Conservation (phyloP, 2,329 filamentous ascomycete genomes). For the Stromatinia cepivora region DNA sequence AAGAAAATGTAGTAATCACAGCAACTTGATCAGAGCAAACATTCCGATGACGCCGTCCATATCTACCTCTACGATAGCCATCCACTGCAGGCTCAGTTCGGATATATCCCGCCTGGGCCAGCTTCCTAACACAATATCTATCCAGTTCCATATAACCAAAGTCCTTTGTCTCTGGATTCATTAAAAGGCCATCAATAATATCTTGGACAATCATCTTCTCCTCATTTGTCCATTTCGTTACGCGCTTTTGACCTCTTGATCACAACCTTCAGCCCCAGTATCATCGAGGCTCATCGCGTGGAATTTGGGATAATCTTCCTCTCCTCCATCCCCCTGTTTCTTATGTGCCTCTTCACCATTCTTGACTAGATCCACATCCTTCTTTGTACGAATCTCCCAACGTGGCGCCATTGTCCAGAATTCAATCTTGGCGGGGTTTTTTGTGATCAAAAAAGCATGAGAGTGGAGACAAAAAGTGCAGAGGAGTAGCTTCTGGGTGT, state of each 20-base stretch:
- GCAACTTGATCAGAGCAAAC: background rate
- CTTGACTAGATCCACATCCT: background rate
- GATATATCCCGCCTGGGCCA: background rate
- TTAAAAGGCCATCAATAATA: background rate
- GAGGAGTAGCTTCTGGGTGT: background rate
- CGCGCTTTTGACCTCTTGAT: background rate
- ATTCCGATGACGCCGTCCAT: background rate
- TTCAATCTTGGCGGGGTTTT: background rate
- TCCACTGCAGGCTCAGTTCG: background rate
- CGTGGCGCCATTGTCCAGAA: background rate
- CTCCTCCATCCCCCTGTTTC: background rate
- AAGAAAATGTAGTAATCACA: background rate
- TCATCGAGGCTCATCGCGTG: background rate
- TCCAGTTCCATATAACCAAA: background rate
- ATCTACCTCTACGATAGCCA: background rate
- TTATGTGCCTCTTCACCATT: background rate
- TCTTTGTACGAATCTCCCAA: background rate
- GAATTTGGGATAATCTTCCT: background rate
- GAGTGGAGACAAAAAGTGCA: background rate
- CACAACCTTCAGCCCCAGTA: background rate
- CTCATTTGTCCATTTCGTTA: background rate
- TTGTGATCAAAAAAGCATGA: background rate
- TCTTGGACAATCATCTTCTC: background rate
- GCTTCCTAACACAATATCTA: background rate
- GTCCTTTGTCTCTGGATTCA: background rate